These are phyloP conservation scores for Nitzschia sp. DNA, from an alignment of 108 stramenopile genomes.

Conservation along the genomic window DNA sequence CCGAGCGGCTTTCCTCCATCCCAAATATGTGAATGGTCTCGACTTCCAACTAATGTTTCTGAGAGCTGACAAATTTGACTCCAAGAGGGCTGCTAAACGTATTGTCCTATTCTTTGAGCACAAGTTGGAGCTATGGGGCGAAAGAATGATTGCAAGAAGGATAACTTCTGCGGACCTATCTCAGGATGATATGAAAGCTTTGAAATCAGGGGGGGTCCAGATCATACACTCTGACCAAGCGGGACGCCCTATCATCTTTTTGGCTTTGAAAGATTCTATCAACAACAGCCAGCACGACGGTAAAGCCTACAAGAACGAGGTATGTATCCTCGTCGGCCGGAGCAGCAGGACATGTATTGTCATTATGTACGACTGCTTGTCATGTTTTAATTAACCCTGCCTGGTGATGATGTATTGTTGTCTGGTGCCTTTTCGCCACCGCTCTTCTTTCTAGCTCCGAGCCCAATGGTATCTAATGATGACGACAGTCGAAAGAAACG, in stretches of 20 bases:
- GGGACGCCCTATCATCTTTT: background rate
- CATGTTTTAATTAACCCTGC: too few relatives aligned
- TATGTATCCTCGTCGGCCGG: too few relatives aligned
- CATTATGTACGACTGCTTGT: too few relatives aligned
- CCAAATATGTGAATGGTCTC: background rate
- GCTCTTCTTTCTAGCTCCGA: background rate
- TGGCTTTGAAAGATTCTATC: too few relatives aligned
- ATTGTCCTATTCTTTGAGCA: constrained; percentile 6
- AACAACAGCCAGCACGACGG: too few relatives aligned
- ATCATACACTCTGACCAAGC: background rate
- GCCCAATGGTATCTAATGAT: constrained; percentile 9
- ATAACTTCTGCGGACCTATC: constrained; percentile 11
- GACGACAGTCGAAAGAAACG: background rate
- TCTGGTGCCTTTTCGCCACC: background rate
- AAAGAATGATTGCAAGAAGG: background rate
- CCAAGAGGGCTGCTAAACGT: constrained; percentile 11
- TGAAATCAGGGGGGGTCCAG: constrained; percentile 3
- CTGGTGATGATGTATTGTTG: too few relatives aligned
- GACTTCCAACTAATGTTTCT: constrained; percentile 19
- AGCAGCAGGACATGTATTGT: too few relatives aligned
- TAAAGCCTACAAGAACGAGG: too few relatives aligned
- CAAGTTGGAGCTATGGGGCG: constrained; percentile 17
- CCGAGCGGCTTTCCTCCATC: background rate
- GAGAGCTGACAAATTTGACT: constrained; percentile 19
- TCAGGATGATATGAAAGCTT: constrained; percentile 2